These are phyloP conservation scores for Pontederia paniculata DNA, from an alignment of 176 grass and related monocot species.

Conservation along the genomic window DNA sequence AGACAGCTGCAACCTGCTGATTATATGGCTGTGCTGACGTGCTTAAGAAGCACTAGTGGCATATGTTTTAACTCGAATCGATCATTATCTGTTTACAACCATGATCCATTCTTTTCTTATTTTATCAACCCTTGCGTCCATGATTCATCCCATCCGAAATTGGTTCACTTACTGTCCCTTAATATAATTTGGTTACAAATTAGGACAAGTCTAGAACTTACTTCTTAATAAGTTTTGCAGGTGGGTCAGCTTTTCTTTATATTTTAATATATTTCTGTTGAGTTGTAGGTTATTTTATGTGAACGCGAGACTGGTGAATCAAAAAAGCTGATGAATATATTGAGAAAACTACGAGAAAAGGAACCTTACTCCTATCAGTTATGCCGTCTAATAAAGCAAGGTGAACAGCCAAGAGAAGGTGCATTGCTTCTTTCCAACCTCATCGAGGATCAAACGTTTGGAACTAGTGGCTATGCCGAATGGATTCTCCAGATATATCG, in stretches of 20 bases:
- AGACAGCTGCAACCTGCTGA: too few relatives aligned
- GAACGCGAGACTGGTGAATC: slow-evolving; percentile 45
- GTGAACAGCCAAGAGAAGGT: slow-evolving; percentile 87
- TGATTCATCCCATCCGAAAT: too few relatives aligned
- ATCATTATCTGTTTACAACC: too few relatives aligned
- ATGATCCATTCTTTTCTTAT: too few relatives aligned
- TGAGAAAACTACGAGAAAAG: slow-evolving; percentile 45
- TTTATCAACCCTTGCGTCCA: too few relatives aligned
- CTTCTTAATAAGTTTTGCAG: slow-evolving; percentile 1
- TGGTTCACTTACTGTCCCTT: too few relatives aligned
- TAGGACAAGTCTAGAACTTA: background rate
- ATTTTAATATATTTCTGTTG: background rate
- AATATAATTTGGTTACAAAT: too few relatives aligned
- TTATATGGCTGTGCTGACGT: too few relatives aligned
- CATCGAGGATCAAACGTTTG: slow-evolving; percentile 71
- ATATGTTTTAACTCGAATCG: too few relatives aligned
- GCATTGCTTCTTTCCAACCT: slow-evolving; percentile 79
- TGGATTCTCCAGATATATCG: slow-evolving; percentile 85
- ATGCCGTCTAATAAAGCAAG: slow-evolving; percentile 65
- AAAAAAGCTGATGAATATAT: slow-evolving; percentile 40
- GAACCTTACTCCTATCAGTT: slow-evolving; percentile 56
- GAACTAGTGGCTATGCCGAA: slow-evolving; percentile 61
- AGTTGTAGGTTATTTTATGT: slow-evolving; percentile 43
- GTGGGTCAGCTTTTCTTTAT: background rate
- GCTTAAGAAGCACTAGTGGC: too few relatives aligned